Percentiles rank a stretch among this genome's conserved stretches.
Evolutionary conservation across 805 yeast genomes (phyloP).

Genomic region (Wickerhamiella cacticola): DNA sequence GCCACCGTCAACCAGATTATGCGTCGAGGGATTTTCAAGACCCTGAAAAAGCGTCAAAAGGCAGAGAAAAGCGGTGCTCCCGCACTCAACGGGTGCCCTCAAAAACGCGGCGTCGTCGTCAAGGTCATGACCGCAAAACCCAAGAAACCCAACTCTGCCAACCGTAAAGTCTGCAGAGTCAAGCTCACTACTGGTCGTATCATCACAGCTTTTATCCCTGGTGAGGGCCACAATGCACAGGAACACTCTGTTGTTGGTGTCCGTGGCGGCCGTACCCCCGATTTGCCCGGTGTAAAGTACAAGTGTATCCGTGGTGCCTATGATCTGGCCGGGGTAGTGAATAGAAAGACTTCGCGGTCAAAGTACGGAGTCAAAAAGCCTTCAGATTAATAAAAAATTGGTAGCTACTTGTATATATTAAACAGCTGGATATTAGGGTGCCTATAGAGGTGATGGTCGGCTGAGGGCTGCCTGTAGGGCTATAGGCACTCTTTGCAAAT

Average conservation of each 20-base stretch:
- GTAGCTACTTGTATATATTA: background rate
- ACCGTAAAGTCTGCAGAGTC: slow-evolving; percentile 93
- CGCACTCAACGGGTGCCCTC: slow-evolving; percentile 71
- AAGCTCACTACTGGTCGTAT: slow-evolving; percentile 81
- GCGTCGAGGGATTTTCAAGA: slow-evolving; percentile 27
- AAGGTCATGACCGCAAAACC: slow-evolving; percentile 94
- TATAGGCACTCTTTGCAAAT: slow-evolving; percentile 6
- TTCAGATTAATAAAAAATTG: slow-evolving; percentile 11
- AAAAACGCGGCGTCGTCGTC: slow-evolving; percentile 83
- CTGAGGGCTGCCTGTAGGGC: background rate
- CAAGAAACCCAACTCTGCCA: slow-evolving; percentile 96
- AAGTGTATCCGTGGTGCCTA: slow-evolving; percentile 85
- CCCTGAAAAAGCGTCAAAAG: slow-evolving; percentile 25
- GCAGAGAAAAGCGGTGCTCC: slow-evolving; percentile 51
- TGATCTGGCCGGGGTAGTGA: slow-evolving; percentile 91
- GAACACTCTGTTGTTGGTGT: slow-evolving; percentile 94
- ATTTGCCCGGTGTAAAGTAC: slow-evolving; percentile 96
- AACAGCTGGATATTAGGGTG: background rate
- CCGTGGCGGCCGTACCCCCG: slow-evolving; percentile 98
- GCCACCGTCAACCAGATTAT: slow-evolving; percentile 29
- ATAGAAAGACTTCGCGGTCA: slow-evolving; percentile 77
- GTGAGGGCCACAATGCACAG: slow-evolving; percentile 96
- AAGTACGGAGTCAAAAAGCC: slow-evolving; percentile 79
- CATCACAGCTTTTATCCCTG: slow-evolving; percentile 88
- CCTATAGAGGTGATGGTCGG: too few species aligned